Base-by-base conservation (phyloP, 2,329 filamentous ascomycete genomes). In the Pyrenochaeta sp. region DNA sequence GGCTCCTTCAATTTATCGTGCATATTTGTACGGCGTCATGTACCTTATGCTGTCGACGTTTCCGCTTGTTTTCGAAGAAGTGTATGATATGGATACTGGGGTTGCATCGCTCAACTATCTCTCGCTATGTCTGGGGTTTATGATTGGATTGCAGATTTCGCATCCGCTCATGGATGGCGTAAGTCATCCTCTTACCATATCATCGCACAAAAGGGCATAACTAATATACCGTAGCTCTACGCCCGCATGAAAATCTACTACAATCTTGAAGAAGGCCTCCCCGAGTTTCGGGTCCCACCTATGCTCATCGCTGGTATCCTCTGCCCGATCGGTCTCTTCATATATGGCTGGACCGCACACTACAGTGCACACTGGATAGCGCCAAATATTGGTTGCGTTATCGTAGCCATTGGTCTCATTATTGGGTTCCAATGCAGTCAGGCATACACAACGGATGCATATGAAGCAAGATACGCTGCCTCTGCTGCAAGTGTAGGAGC, bases 31-130 rank as follows among this genome's bases (percentile, higher is more conserved):
- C 60, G 87, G 88, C 0, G 73, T 88, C 2, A 82, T 89, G 66
- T 90, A 89, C 54, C 82, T 90, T 10, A 79, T 87, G n/a, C 81
- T 90, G 0, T 84, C 85, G 0, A 88, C 84, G 2, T 89, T 88
- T 59, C 83, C 88, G 0, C 68, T 74, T 0, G 77, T 91, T 0
- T 90, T 86, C 83, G 80, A 77, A 6, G 64, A 73, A 0, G 74
- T 80, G 12, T 91, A 91, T 64, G 70, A 80, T 52, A 82, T 88
- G 65, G 81, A 81, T 0, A 78, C 83, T 22, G 84, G 84, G 39
- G 84, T 85, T 27, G 86, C 84, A 28, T 87, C 86, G 1, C 73
- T 90, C 2, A 88, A 90, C 71, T 90, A 89, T 69, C 80, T 89
- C 32, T 85, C 88, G 1, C 80, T 86, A 1, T 85, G 86, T 0